Evolutionary conservation across 108 stramenopile genomes (phyloP).

Genomic region (Skeletonema menzelii): DNA sequence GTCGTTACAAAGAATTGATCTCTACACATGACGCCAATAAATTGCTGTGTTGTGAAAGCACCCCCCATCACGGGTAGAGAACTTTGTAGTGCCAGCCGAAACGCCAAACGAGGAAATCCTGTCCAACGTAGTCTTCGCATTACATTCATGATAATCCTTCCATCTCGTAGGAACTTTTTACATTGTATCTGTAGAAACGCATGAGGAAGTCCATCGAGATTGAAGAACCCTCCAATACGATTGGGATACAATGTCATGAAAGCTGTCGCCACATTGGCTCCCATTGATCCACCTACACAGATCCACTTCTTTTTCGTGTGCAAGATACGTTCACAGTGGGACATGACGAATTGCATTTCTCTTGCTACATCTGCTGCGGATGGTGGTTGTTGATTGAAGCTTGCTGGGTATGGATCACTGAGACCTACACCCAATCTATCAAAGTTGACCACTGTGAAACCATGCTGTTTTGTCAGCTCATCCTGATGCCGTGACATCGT

Average conservation of each 20-base stretch:
- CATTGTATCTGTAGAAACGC: conserved; percentile 14
- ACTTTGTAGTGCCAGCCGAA: conserved; percentile 1
- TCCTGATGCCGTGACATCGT: conserved; percentile 24
- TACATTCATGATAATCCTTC: background rate
- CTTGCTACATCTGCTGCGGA: conserved; percentile 14
- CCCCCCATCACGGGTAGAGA: conserved; percentile 8
- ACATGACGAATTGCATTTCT: conserved; percentile 19
- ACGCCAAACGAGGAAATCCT: conserved; percentile 7
- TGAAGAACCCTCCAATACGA: conserved; percentile 12
- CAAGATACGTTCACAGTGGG: background rate
- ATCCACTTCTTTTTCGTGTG: background rate
- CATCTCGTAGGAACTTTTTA: conserved; percentile 9
- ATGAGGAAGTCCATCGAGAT: conserved; percentile 25
- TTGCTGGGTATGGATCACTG: conserved; percentile 1
- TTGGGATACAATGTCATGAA: conserved; percentile 6
- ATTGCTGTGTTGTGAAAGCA: conserved; percentile 13
- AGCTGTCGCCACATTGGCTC: conserved; percentile 14
- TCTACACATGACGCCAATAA: conserved; percentile 16
- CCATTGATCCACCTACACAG: conserved; percentile 17
- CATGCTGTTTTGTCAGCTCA: background rate
- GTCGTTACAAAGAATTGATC: conserved; percentile 12
- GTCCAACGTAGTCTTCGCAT: conserved; percentile 15
- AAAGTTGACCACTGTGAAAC: conserved; percentile 14
- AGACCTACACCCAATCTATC: conserved; percentile 17
- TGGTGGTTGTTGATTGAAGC: background rate